Conservation (phyloP, 2,329 filamentous ascomycete species). For the Alternaria alternata region DNA sequence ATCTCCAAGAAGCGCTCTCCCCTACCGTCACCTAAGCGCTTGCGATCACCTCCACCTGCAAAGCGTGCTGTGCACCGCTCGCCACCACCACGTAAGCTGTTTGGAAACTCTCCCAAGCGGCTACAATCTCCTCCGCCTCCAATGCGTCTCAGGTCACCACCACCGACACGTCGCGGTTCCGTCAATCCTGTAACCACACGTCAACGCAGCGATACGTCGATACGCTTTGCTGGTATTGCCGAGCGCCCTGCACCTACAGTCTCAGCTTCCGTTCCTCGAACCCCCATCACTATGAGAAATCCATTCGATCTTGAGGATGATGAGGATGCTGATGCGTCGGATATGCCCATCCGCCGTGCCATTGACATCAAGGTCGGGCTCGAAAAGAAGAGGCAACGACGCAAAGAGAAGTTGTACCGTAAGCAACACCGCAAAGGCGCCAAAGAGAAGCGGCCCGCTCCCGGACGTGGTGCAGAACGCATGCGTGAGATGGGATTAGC, state of each 20-base stretch:
- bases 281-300: constrained; percentile 61
- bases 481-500: constrained; percentile 91
- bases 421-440: constrained; percentile 86
- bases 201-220: constrained; percentile 51
- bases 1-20: constrained; percentile 53
- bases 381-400: constrained; percentile 90
- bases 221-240: constrained; percentile 62
- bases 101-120: constrained; percentile 75
- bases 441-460: constrained; percentile 70
- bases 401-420: constrained; percentile 90
- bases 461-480: constrained; percentile 87
- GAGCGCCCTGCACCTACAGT: constrained; percentile 73
- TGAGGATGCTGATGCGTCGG: constrained; percentile 46
- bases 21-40: constrained; percentile 67
- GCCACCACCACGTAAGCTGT: constrained; percentile 63
- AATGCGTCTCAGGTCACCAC: constrained; percentile 68
- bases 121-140: constrained; percentile 55
- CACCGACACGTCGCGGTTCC: constrained; percentile 63
- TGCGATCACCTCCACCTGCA: constrained; percentile 61
- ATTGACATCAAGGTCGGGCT: constrained; percentile 93
- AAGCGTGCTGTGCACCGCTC: constrained; percentile 45
- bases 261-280: constrained; percentile 87
- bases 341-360: constrained; percentile 81
- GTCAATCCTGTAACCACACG: constrained; percentile 38
- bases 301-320: constrained; percentile 52